Conservation (phyloP, 2,329 filamentous ascomycete genomes). For the Fusarium haematococcum region DNA sequence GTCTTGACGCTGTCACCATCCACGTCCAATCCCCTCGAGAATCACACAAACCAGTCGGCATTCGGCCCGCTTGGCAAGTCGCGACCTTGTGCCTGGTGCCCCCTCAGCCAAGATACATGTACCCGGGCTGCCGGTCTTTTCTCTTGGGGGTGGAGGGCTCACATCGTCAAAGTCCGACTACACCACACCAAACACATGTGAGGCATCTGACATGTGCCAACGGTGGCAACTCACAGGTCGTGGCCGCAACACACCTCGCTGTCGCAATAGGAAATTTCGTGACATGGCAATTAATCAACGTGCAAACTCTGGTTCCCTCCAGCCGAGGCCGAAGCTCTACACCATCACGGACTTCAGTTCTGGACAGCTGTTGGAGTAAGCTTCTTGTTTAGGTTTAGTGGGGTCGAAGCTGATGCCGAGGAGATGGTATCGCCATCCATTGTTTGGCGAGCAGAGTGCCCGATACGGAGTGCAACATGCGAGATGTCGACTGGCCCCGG, state of each 20-base stretch:
- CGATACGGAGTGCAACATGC: background rate
- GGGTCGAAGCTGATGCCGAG: constrained; percentile 2
- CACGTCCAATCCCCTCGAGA: constrained; percentile 8
- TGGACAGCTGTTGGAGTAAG: constrained; percentile 4
- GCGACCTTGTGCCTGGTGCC: constrained; percentile 11
- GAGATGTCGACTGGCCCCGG: background rate
- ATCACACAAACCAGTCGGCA: constrained; percentile 34
- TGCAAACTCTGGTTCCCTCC: constrained; percentile 6
- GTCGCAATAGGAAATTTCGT: background rate
- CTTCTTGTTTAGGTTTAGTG: constrained; percentile 18
- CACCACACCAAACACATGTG: constrained; percentile 10
- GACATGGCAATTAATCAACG: background rate
- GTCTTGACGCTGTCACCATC: background rate
- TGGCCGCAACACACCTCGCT: background rate
- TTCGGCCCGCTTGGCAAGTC: constrained; percentile 24
- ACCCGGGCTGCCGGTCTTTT: background rate
- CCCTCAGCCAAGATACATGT: constrained; percentile 6
- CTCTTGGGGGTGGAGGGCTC: background rate
- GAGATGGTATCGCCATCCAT: constrained; percentile 1
- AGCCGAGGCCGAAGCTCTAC: constrained; percentile 7
- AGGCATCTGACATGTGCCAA: constrained; percentile 12
- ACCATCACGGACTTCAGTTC: constrained; percentile 1
- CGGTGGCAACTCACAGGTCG: constrained; percentile 5
- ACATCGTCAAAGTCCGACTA: background rate
- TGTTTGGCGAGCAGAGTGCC: background rate